Base-by-base conservation (phyloP, 2,329 filamentous ascomycete genomes). In the Furcasterigmium furcatum region DNA sequence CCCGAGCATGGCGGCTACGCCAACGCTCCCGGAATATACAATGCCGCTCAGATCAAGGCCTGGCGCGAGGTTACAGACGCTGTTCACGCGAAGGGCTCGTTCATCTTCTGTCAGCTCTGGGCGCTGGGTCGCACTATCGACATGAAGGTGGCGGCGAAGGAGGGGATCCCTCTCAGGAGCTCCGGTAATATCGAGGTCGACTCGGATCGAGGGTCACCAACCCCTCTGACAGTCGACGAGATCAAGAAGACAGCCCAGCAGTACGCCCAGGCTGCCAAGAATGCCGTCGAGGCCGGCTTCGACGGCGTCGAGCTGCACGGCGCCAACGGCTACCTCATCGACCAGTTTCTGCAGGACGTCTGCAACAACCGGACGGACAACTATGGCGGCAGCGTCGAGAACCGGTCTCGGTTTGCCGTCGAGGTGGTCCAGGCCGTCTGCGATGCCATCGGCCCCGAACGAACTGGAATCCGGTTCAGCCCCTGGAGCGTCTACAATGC, bases 251-350 rank as follows among this genome's bases (percentile, higher is more conserved):
- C 83, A 48, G 82, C 85, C 50, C 58, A 63, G 1, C 77, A 78
- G 0, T 89, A 76, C 60, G 76, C 72, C 0, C 70, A 66, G 0
- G 76, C 77, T 0, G 65, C 75, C 0, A 70, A 72, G 52, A 72
- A 80, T 9, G 77, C 85, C 0, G 61, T 88, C 0, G 67, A 71
- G 0, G 81, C 79, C 1, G 87, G 87, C 0, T 85, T 85, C 25
- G 87, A 92, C 54, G 82, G 80, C 1, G 78, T 91, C 39, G 87
- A 91, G 50, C 60, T 71, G 3, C 71, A 78, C 38, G 72, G 59
- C 0, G 77, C 76, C 0, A 80, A 84, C 44, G 80, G 80, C 0
- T 85, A 85, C 49, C 65, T 85, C 1, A 60, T 82, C 8, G 79
- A 82, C 41, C 78, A 84, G 38, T 85, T 85, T 55, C 64, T 79